Evolutionary conservation across 2,329 filamentous ascomycete species (phyloP).

Genomic region (Metarhizium brunneum): DNA sequence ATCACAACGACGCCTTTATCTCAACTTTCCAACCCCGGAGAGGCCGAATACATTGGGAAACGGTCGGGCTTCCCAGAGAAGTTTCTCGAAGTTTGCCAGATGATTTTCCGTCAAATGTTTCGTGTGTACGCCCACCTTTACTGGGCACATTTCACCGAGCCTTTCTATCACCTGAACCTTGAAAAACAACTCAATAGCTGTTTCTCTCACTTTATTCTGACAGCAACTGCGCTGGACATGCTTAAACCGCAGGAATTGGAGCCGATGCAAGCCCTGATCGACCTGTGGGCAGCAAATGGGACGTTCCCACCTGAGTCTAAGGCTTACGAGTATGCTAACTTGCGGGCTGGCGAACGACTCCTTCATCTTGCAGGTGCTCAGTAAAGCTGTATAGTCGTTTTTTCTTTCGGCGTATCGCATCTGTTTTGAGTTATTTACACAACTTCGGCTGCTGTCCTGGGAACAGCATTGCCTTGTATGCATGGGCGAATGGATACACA

Average conservation of each 20-base stretch:
- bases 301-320: conserved; percentile 71
- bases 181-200: conserved; percentile 79
- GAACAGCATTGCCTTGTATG: conserved; percentile 1
- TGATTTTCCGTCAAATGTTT: conserved; percentile 97
- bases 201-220: conserved; percentile 77
- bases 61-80: conserved; percentile 85
- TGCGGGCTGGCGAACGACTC: conserved; percentile 49
- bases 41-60: conserved; percentile 77
- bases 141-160: conserved; percentile 85
- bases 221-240: conserved; percentile 72
- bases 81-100: conserved; percentile 84
- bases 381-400: conserved; percentile 9
- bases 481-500: conserved; percentile 2
- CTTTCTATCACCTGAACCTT: conserved; percentile 73
- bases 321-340: conserved; percentile 56
- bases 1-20: conserved; percentile 51
- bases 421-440: not conserved
- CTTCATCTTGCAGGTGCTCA: conserved; percentile 36
- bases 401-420: not conserved
- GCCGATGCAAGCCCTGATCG: conserved; percentile 90
- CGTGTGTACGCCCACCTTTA: conserved; percentile 96
- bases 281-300: conserved; percentile 83
- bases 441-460: not conserved
- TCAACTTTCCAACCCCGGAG: conserved; percentile 50
- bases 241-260: conserved; percentile 84